These are phyloP conservation scores for Stephania yunnanensis DNA, from an alignment of 164 flowering plant genomes.

Conservation along the genomic window DNA sequence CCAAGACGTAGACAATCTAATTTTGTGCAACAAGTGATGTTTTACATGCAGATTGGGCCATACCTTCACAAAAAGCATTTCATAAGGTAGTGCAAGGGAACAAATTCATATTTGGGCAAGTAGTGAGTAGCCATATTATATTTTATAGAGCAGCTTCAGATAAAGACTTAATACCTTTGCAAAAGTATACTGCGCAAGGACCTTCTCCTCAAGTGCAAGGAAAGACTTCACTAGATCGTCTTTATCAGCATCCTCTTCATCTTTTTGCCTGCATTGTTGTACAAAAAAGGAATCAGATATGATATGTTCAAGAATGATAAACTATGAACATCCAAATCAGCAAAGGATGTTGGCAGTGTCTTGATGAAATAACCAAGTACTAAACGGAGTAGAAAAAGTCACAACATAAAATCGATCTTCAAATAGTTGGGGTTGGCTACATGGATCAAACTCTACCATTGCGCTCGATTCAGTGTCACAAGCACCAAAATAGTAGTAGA, in stretches of 20 bases:
- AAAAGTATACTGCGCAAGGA: slow-evolving; percentile 83
- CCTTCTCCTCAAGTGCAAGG: slow-evolving; percentile 93
- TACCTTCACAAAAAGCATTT: not conserved
- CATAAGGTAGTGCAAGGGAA: not conserved
- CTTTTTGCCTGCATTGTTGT: slow-evolving; percentile 46
- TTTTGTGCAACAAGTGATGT: not conserved
- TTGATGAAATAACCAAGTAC: not conserved
- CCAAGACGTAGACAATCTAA: not conserved
- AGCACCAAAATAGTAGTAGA: not conserved
- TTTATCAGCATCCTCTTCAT: slow-evolving; percentile 67
- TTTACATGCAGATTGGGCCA: not conserved
- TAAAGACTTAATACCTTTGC: slow-evolving; percentile 60
- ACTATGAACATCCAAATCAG: not conserved
- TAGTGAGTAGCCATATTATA: not conserved
- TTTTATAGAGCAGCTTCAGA: not conserved
- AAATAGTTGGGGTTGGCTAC: not conserved
- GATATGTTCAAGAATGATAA: not conserved
- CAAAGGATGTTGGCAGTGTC: not conserved
- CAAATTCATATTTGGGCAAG: not conserved
- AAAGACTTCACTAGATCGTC: slow-evolving; percentile 66
- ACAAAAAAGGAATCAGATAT: not conserved
- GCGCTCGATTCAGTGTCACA: not conserved
- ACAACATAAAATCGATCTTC: not conserved
- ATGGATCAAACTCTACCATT: not conserved
- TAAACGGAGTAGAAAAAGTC: too few species aligned